A percentile compares a stretch with the other conserved stretches of the same genome.
phyloP scores from a whole-genome alignment of 169 alveolate genomes.

The Plasmodium yoelii region DNA sequence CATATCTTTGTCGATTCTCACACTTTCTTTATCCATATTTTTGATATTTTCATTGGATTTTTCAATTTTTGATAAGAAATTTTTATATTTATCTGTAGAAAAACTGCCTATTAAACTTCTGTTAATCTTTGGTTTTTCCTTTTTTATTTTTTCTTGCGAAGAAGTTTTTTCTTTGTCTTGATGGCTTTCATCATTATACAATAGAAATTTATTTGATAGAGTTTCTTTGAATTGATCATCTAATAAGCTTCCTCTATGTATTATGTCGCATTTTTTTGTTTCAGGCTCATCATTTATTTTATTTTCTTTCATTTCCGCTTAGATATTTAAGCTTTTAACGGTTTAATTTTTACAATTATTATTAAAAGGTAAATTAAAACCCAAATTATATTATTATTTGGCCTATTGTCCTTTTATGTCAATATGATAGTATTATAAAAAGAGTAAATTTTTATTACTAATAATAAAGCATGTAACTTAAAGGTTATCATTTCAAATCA shows the following conservation, averaged over 20 bases:
- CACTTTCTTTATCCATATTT: conserved; percentile 55
- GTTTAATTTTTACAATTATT: no score
- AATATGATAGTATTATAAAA: no score
- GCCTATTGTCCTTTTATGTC: no score
- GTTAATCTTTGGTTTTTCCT: conserved; percentile 47
- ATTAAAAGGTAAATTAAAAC: no score
- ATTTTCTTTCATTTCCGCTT: conserved; percentile 26
- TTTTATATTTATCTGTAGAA: conserved; percentile 41
- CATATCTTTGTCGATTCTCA: conserved; percentile 51
- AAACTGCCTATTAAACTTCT: conserved; percentile 33
- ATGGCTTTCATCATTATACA: conserved; percentile 19
- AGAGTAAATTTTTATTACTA: no score
- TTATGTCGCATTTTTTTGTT: not conserved
- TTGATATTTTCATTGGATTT: conserved; percentile 65
- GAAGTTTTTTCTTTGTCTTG: not conserved
- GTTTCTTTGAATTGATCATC: conserved; percentile 59
- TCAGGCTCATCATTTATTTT: conserved; percentile 12
- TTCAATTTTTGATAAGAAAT: conserved; percentile 42
- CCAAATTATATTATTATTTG: no score
- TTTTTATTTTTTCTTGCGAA: conserved; percentile 19
- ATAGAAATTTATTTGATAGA: conserved; percentile 20
- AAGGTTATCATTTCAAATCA: no score
- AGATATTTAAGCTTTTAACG: not conserved
- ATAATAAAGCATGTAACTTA: no score
- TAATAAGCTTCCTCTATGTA: conserved; percentile 55